A percentile compares a stretch with the other conserved stretches of the same genome.
Conservation (phyloP, 2,329 filamentous ascomycete genomes). For the Tolypocladium nubicola region DNA sequence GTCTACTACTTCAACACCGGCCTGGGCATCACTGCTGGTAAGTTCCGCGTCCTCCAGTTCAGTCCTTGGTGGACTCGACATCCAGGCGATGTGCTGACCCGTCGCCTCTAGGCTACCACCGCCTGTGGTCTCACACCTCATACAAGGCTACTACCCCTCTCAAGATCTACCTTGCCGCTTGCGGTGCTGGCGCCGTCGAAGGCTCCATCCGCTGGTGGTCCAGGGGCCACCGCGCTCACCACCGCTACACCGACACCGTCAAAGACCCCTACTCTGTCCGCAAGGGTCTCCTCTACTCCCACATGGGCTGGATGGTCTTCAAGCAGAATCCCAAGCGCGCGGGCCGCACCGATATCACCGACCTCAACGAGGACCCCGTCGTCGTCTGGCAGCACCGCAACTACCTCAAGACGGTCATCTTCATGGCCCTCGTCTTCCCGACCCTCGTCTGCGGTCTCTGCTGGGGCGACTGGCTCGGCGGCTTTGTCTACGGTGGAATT, state of each 20-base stretch:
- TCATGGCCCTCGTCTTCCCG: slow-evolving; percentile 69
- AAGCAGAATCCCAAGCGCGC: slow-evolving; percentile 88
- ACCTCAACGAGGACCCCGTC: slow-evolving; percentile 75
- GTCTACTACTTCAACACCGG: slow-evolving; percentile 77
- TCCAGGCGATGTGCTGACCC: not conserved
- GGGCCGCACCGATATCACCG: slow-evolving; percentile 79
- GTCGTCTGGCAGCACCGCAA: slow-evolving; percentile 83
- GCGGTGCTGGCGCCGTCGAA: slow-evolving; percentile 74
- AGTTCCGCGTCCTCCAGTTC: slow-evolving; percentile 11
- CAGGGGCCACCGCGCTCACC: slow-evolving; percentile 75
- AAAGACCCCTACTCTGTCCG: slow-evolving; percentile 88
- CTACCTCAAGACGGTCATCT: slow-evolving; percentile 70
- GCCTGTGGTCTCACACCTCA: slow-evolving; percentile 77
- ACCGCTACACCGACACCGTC: slow-evolving; percentile 85
- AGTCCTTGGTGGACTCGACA: too few species aligned
- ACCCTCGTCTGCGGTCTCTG: slow-evolving; percentile 64
- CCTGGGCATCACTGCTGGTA: slow-evolving; percentile 69
- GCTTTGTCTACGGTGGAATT: slow-evolving; percentile 77
- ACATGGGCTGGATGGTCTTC: slow-evolving; percentile 83
- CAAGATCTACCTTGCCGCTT: slow-evolving; percentile 70
- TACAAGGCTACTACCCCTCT: slow-evolving; percentile 70
- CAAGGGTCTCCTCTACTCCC: slow-evolving; percentile 74
- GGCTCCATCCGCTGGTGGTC: slow-evolving; percentile 87
- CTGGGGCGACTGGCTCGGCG: slow-evolving; percentile 74
- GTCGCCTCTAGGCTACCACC: slow-evolving; percentile 32